Evolutionary conservation across 2,329 filamentous ascomycete species (phyloP).

Genomic region (Aspergillus ustus): DNA sequence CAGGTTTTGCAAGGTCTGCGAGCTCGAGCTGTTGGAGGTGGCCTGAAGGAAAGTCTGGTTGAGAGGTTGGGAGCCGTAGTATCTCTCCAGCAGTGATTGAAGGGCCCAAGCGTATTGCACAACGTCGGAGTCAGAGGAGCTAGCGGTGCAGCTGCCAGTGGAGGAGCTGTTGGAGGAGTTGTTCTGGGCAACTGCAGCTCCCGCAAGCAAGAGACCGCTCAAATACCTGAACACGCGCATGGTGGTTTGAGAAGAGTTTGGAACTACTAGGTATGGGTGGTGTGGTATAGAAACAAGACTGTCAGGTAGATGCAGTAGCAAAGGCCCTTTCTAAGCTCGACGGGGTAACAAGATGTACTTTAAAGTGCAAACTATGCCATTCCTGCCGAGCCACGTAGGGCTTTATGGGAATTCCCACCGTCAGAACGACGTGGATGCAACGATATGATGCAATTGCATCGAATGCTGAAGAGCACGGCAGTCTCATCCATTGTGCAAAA

Average conservation of each 20-base stretch:
- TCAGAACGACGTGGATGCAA: slow-evolving; percentile 20
- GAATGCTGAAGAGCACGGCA: background rate
- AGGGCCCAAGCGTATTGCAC: slow-evolving; percentile 31
- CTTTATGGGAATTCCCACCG: background rate
- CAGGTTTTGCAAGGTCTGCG: slow-evolving; percentile 29
- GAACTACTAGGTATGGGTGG: background rate
- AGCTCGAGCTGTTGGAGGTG: slow-evolving; percentile 26
- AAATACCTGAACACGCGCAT: slow-evolving; percentile 29
- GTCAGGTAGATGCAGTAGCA: background rate
- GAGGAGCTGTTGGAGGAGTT: background rate
- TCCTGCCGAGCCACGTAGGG: slow-evolving; percentile 2
- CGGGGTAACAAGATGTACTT: background rate
- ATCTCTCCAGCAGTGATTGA: slow-evolving; percentile 29
- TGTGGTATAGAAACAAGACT: background rate
- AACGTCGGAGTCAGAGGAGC: slow-evolving; percentile 26
- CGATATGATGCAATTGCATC: slow-evolving; percentile 28
- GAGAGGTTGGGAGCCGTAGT: slow-evolving; percentile 27
- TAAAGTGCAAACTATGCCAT: slow-evolving; percentile 11
- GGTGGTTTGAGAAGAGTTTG: background rate
- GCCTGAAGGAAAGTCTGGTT: slow-evolving; percentile 30
- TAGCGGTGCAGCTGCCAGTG: slow-evolving; percentile 25
- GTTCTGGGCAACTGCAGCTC: slow-evolving; percentile 24
- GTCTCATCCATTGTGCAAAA: slow-evolving; percentile 9
- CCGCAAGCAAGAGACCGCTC: slow-evolving; percentile 27
- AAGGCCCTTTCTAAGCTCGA: background rate